Base-by-base conservation (phyloP, 768 basidiomycete species). In the Naganishia antarctica region DNA sequence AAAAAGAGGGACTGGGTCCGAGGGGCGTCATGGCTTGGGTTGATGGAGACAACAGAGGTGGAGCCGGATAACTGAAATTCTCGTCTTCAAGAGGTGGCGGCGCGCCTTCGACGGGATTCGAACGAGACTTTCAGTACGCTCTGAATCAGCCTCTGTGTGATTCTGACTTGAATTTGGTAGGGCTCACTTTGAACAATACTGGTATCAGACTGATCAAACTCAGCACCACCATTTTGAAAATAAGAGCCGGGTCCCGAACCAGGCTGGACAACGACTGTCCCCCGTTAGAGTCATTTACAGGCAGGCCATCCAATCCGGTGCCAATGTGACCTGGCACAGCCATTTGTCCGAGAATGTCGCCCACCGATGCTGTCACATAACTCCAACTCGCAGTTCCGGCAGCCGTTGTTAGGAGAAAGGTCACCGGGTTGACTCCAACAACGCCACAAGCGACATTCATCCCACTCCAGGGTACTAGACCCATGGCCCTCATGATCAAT, bases 381-480 rank as follows among this genome's bases (percentile, higher is more conserved):
- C 70, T 74, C 78, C 78, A 79, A 49, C 70, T 71, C 4, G 77
- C 74, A 37, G 71, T 73, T n/a, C 78, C 78, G 12, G 73, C 78
- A 12, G 76, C 76, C 6, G 76, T 78, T 8, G 78, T 79, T 16
- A 74, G 63, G 66, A 75, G 73, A 61, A 79, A 79, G 0, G 70
- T 71, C 37, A 68, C 65, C 73, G 73, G 74, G 26, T 71, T 79
- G 16, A 97, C 90, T 34, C 88, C 87, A 70, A 88, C 89, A 28
- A 94, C 90, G 58, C 92, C 92, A 77, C 88, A 94, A 47, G 92
- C 92, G 64, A 97, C 88, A 76, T 97, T 97, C 81, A 97, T 91
- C 65, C 90, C 91, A 63, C 89, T 90, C 93, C 93, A 97, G 5
- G 93, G 93, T 3, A 96, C 90, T 61, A 97, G 85, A 21, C 93